Evolutionary conservation across 257 asterid genomes (phyloP).

Genomic region (Solanum clarkiae): DNA sequence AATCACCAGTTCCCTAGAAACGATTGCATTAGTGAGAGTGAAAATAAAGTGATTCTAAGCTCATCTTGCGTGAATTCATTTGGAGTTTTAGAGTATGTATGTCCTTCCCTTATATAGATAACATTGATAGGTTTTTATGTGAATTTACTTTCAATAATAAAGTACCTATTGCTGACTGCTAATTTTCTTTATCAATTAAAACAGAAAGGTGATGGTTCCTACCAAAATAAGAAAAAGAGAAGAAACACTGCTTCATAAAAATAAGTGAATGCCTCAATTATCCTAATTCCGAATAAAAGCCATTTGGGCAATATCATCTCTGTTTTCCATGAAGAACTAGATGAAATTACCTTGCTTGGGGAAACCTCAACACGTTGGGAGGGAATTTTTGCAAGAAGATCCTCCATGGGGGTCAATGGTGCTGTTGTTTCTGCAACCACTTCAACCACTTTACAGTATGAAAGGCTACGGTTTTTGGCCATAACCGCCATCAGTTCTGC

Average conservation of each 20-base stretch:
- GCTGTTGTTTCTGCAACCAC: constrained; percentile 88
- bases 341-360: constrained; percentile 34
- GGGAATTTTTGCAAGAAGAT: constrained; percentile 70
- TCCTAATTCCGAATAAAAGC: not conserved
- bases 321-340: not conserved
- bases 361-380: constrained; percentile 28
- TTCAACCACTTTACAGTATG: constrained; percentile 84
- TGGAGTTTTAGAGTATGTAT: not conserved
- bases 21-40: constrained; percentile 1
- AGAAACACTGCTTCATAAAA: not conserved
- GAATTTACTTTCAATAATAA: not conserved
- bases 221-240: not conserved
- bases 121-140: not conserved
- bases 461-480: constrained; percentile 59
- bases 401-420: constrained; percentile 63
- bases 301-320: not conserved
- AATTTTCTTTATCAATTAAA: not conserved
- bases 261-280: not conserved
- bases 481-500: constrained; percentile 87
- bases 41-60: not conserved
- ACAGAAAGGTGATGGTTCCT: not conserved
- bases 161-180: not conserved
- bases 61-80: not conserved
- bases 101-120: not conserved
- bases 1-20: constrained; percentile 30